These are phyloP conservation scores for Aegilops tauschii DNA, from an alignment of 176 grass and related monocot species.

Conservation along the genomic window DNA sequence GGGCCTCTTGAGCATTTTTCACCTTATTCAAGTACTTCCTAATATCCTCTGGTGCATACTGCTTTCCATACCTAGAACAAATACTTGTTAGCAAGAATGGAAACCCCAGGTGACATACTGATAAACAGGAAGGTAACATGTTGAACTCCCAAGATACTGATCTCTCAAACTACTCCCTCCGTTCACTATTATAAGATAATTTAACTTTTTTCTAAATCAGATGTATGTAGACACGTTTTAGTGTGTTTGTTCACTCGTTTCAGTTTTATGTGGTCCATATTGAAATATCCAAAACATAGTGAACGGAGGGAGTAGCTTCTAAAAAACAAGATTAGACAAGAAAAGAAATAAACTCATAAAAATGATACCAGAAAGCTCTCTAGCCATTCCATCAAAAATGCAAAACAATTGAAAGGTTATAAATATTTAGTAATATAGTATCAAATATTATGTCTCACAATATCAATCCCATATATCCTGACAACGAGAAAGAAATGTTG, in stretches of 20 bases:
- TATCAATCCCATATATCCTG: slow-evolving; percentile 13
- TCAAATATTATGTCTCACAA: slow-evolving; percentile 15
- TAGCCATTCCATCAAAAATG: slow-evolving; percentile 15
- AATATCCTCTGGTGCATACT: slow-evolving; percentile 59
- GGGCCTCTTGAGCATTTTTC: slow-evolving; percentile 99
- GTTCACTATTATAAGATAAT: no score
- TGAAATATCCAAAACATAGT: no score
- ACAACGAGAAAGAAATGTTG: not conserved
- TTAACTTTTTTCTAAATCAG: no score
- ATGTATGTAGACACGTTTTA: no score
- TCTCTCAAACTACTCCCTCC: not conserved
- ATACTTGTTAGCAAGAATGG: slow-evolving; percentile 31
- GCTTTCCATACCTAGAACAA: slow-evolving; percentile 67
- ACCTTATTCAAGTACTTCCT: slow-evolving; percentile 86
- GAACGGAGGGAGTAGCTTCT: no score
- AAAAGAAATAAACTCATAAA: slow-evolving; percentile 11
- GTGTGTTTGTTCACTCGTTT: no score
- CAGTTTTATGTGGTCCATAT: no score
- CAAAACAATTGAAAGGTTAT: not conserved
- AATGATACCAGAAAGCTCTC: not conserved
- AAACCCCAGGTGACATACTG: not conserved
- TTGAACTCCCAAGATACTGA: slow-evolving; percentile 11
- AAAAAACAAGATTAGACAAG: not conserved
- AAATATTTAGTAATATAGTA: not conserved
- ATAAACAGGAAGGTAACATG: slow-evolving; percentile 3